Base-by-base conservation (phyloP, 768 basidiomycete species). In the Kwoniella dejecticola region DNA sequence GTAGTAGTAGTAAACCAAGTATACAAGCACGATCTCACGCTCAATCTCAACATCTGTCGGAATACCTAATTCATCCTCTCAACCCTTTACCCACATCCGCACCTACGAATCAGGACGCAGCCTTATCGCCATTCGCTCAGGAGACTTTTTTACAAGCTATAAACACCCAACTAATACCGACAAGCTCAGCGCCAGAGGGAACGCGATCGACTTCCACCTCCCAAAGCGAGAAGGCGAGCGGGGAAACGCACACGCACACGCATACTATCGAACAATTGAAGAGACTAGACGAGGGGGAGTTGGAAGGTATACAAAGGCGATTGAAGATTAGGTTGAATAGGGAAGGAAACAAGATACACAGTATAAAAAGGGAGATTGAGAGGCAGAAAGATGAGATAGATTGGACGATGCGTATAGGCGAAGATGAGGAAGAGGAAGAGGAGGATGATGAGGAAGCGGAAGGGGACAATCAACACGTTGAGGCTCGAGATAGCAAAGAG, bases 81-180 rank as follows among this genome's bases (percentile, higher is more conserved):
- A 69, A 69, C 41, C 64, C 74, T 41, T 57, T 75, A 1, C 62
- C 68, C 15, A 38, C 36, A 26, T 13, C 38, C 5, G 54, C 62
- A n/a, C 27, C 47, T 3, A 31, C 44, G 21, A 24, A 45, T 0
- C 3, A n/a, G 19, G 4, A 15, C 2, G 26, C 31, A 15, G 23
- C 26, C 15, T 38, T 31, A 27, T 62, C 47, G 24, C 48, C 60
- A 5, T 46, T 69, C 15, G 64, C 68, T n/a, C 49, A 54, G 15
- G 73, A 71, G 11, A 65, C 67, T 1, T 71, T 71, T 66, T 71
- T 75, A 53, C 66, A 69, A 56, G 66, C 59, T 21, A 62, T 71
- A 15, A 69, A 68, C 30, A 71, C 70, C 13, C 62, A 66, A 23
- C 52, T 61, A 13, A 40, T 67, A 5, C 66, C 41, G 17, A 42